Base-by-base conservation (phyloP, 208 protist species). In the Trypanosoma lewisi region DNA sequence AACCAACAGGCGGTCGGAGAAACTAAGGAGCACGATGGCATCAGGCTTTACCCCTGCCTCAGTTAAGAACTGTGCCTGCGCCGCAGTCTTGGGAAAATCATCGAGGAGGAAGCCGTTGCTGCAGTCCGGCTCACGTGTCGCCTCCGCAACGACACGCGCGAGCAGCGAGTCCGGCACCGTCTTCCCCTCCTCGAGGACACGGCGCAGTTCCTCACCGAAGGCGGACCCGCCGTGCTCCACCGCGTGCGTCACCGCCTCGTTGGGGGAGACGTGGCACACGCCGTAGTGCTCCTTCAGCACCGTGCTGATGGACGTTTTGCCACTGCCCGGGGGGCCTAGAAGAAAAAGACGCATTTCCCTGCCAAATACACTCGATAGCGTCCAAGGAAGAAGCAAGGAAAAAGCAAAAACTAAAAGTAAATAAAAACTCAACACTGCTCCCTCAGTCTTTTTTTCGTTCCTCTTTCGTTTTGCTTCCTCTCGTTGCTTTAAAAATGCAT, bases 31-130 rank as follows among this genome's bases (percentile, higher is more conserved):
- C 16, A 93, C 82, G 30, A 93, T 84, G 11, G 62, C 63, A 47
- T 93, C 89, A 3, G 80, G 76, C 17, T 61, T 51, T 9, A 95
- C 77, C 21, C 59, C 56, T 30, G 82, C 80, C 23, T 70, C 64
- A n/a, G 81, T 77, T 34, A 94, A 72, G 33, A 89, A 56, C 33
- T 47, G 62, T 27, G 91, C 86, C 65, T 96, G 93, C 58, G 67
- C 74, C 44, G 75, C 59, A 1, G 87, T 95, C 41, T 82, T 77
- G 0, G 90, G 90, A 42, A 93, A 95, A 44, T 85, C 90, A 67
- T 97, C 90, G n/a, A 97, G 51, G 23, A 97, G 78, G 61, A 94
- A 96, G 42, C 93, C 93, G 60, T 96, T 85, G 34, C 76, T 78
- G 75, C 90, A 96, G 56, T 94, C 87, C 28, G 87, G 81, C 9